Evolutionary conservation across 2,329 filamentous ascomycete species (phyloP).

Genomic region (Metarhizium robertsii): DNA sequence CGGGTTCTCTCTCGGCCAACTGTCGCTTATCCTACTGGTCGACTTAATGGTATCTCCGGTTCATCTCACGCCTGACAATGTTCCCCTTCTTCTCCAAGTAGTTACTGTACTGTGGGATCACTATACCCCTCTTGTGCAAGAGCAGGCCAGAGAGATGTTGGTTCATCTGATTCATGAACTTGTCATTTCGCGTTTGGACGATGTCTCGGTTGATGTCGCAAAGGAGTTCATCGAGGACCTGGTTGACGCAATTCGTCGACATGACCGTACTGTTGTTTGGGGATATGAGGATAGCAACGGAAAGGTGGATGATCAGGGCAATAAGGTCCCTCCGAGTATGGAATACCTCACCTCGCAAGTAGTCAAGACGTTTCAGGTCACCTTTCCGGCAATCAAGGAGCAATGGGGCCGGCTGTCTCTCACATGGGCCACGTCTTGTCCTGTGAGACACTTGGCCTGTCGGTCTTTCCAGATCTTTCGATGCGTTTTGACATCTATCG

Average conservation of each 20-base stretch:
- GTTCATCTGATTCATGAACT: conserved; percentile 95
- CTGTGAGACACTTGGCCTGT: conserved; percentile 88
- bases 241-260: conserved; percentile 75
- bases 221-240: conserved; percentile 77
- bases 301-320: conserved; percentile 61
- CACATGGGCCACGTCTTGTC: conserved; percentile 94
- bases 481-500: conserved; percentile 81
- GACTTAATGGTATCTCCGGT: conserved; percentile 93
- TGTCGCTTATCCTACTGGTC: conserved; percentile 87
- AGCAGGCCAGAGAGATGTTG: conserved; percentile 94
- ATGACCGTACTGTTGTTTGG: conserved; percentile 83
- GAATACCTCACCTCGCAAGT: conserved; percentile 72
- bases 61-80: conserved; percentile 65
- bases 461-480: conserved; percentile 96
- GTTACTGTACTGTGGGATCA: conserved; percentile 96
- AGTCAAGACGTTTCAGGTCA: conserved; percentile 73
- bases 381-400: conserved; percentile 79
- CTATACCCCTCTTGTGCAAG: conserved; percentile 88
- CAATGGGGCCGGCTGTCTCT: conserved; percentile 85
- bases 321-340: conserved; percentile 83
- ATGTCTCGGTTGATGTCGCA: conserved; percentile 49
- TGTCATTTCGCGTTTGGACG: conserved; percentile 71
- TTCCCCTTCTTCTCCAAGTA: conserved; percentile 82
- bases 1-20: conserved; percentile 83
- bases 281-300: conserved; percentile 87